A percentile compares a stretch with the other conserved stretches of the same genome.
Conservation (phyloP, 805 yeast species). For the Starmera pachycereana region DNA sequence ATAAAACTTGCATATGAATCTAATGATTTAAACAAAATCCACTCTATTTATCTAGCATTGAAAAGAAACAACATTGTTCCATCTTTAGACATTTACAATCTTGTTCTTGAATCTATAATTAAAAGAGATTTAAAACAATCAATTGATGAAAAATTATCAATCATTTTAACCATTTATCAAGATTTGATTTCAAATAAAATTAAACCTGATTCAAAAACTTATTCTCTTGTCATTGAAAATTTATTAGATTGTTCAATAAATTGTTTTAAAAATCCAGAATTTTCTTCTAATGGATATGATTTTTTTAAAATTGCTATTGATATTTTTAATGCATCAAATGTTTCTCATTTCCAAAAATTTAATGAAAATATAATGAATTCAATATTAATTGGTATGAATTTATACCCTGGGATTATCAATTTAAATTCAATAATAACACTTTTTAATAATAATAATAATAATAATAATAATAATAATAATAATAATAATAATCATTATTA, state of each 20-base stretch:
- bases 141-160: conserved; percentile 51
- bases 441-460: conserved; percentile 11
- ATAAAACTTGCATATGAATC: conserved; percentile 18
- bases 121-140: conserved; percentile 40
- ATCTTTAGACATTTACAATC: conserved; percentile 39
- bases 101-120: conserved; percentile 44
- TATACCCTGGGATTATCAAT: conserved; percentile 27
- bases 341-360: conserved; percentile 33
- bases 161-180: conserved; percentile 55
- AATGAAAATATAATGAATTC: conserved; percentile 34
- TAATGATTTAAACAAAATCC: conserved; percentile 24
- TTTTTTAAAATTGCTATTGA: conserved; percentile 41
- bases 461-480: conserved; percentile 3
- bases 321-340: conserved; percentile 30
- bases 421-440: conserved; percentile 22
- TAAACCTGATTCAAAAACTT: conserved; percentile 49
- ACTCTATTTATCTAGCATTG: conserved; percentile 28
- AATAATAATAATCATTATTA: conserved; percentile 1
- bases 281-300: conserved; percentile 30
- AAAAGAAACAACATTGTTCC: conserved; percentile 37
- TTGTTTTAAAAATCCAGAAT: conserved; percentile 27
- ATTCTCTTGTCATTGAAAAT: conserved; percentile 38
- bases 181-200: conserved; percentile 44
- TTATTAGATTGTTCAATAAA: conserved; percentile 39
- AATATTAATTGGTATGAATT: conserved; percentile 33